phyloP scores from a whole-genome alignment of 2,329 filamentous ascomycete genomes.

The Colletotrichum costaricense region DNA sequence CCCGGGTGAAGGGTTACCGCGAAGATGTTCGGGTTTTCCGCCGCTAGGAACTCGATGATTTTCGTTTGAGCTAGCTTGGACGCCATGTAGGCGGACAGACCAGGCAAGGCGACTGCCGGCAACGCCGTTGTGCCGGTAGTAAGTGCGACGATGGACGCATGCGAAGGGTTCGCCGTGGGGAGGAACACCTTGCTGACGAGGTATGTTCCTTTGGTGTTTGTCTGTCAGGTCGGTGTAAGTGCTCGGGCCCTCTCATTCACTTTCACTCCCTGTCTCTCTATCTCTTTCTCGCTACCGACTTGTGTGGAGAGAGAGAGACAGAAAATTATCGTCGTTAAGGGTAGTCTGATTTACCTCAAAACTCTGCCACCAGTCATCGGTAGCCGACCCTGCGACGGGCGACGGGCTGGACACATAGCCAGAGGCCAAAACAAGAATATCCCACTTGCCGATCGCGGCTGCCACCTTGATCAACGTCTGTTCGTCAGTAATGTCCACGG shows the following conservation, averaged over 20 bases:
- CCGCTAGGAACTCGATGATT: constrained; percentile 41
- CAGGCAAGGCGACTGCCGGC: constrained; percentile 35
- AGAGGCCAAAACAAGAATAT: constrained; percentile 35
- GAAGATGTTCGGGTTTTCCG: constrained; percentile 40
- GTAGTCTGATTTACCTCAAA: constrained; percentile 38
- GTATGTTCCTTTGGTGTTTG: constrained; percentile 62
- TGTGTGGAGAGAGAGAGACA: background rate
- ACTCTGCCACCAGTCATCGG: constrained; percentile 38
- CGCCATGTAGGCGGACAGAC: constrained; percentile 34
- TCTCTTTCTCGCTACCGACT: background rate
- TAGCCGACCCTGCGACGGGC: constrained; percentile 31
- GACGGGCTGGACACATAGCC: constrained; percentile 35
- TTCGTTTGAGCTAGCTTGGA: constrained; percentile 45
- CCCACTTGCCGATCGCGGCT: constrained; percentile 34
- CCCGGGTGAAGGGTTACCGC: constrained; percentile 40
- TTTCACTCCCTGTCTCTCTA: background rate
- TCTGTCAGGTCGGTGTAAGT: constrained; percentile 34
- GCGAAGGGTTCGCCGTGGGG: constrained; percentile 42
- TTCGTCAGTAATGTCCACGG: constrained; percentile 24
- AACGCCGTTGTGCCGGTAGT: constrained; percentile 38
- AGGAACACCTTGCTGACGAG: constrained; percentile 59
- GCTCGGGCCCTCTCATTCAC: background rate
- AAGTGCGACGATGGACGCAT: constrained; percentile 36
- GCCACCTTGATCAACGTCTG: constrained; percentile 17
- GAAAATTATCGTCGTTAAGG: background rate